Evolutionary conservation across 2,329 filamentous ascomycete species (phyloP).

Genomic region (Leptodontidium sp.): DNA sequence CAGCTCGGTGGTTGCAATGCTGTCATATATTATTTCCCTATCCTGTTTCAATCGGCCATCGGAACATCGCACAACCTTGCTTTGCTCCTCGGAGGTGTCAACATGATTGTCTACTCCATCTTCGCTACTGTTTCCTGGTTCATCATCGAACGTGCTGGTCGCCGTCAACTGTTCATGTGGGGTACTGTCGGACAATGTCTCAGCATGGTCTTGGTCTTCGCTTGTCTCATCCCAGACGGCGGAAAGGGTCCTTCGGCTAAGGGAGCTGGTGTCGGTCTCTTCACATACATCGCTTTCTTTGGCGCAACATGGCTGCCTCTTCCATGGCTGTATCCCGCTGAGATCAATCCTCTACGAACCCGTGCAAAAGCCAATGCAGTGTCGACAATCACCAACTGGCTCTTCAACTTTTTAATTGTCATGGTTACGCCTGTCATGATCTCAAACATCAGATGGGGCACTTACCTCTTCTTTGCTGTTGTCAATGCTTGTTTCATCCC

Average conservation of each 20-base stretch:
- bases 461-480: constrained; percentile 50
- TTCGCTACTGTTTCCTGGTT: constrained; percentile 62
- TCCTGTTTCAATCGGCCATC: constrained; percentile 59
- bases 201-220: constrained; percentile 67
- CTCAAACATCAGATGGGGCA: constrained; percentile 46
- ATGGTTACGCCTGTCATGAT: constrained; percentile 52
- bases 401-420: constrained; percentile 64
- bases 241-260: constrained; percentile 42
- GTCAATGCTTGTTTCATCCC: constrained; percentile 50
- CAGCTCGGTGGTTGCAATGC: constrained; percentile 57
- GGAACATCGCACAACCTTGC: constrained; percentile 57
- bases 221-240: constrained; percentile 47
- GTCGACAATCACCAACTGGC: constrained; percentile 59
- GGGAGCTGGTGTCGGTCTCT: constrained; percentile 61
- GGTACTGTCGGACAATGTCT: constrained; percentile 69
- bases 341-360: constrained; percentile 66
- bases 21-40: constrained; percentile 58
- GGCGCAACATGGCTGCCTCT: constrained; percentile 67
- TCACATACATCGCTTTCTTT: constrained; percentile 70
- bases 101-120: constrained; percentile 63
- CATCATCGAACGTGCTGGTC: constrained; percentile 66
- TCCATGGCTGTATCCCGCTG: constrained; percentile 68
- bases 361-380: constrained; percentile 70
- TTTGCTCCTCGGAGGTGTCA: constrained; percentile 61
- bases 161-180: constrained; percentile 76